phyloP scores from a whole-genome alignment of 2,329 filamentous ascomycete species.

The Exutisphaerella laricina region DNA sequence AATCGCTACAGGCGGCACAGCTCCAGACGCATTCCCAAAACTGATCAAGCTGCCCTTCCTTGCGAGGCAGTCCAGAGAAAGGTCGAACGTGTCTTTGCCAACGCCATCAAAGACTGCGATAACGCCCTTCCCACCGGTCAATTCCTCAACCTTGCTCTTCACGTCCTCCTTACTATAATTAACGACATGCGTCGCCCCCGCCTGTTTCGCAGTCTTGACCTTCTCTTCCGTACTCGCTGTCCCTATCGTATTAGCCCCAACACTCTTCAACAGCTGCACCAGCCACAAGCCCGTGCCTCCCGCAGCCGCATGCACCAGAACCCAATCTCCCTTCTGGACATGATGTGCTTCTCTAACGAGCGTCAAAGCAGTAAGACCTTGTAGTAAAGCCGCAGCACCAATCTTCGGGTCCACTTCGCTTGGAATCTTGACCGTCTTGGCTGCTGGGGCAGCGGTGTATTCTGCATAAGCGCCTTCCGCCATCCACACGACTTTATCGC shows the following conservation, averaged over 20 bases:
- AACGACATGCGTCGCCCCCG: slow-evolving; percentile 67
- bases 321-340: slow-evolving; percentile 71
- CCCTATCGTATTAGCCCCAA: slow-evolving; percentile 74
- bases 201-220: slow-evolving; percentile 59
- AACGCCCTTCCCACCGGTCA: slow-evolving; percentile 67
- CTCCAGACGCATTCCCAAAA: slow-evolving; percentile 77
- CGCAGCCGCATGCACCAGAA: slow-evolving; percentile 78
- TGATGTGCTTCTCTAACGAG: slow-evolving; percentile 67
- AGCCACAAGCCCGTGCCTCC: slow-evolving; percentile 74
- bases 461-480: slow-evolving; percentile 52
- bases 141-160: slow-evolving; percentile 56
- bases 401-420: slow-evolving; percentile 54
- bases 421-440: slow-evolving; percentile 59
- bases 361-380: slow-evolving; percentile 77
- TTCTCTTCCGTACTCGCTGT: slow-evolving; percentile 72
- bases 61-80: slow-evolving; percentile 66
- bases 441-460: slow-evolving; percentile 51
- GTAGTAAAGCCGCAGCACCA: slow-evolving; percentile 66
- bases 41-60: slow-evolving; percentile 71
- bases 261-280: slow-evolving; percentile 63
- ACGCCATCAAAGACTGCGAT: slow-evolving; percentile 81
- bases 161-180: slow-evolving; percentile 60
- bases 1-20: slow-evolving; percentile 64
- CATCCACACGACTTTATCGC: slow-evolving; percentile 69
- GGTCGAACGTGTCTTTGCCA: slow-evolving; percentile 78